These are phyloP conservation scores for Picochlorum sp. DNA, from an alignment of 139 green algal genomes.

Conservation along the genomic window DNA sequence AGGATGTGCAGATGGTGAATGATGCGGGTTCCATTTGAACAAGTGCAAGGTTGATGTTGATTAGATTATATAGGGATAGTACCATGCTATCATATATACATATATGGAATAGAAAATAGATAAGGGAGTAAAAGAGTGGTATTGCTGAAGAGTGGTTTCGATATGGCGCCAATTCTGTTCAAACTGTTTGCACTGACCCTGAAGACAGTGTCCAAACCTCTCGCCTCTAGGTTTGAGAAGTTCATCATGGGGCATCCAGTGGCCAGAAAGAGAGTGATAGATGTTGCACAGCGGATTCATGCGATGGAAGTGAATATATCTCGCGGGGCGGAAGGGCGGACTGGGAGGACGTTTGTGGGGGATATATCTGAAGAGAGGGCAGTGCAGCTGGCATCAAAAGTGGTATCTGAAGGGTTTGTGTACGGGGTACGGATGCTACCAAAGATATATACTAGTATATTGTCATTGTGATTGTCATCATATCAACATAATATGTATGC, in stretches of 20 bases:
- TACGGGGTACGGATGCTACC: slow-evolving; percentile 29
- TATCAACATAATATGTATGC: background rate
- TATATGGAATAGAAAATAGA: no score
- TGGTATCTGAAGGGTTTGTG: slow-evolving; percentile 67
- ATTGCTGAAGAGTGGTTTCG: no score
- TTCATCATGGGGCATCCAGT: slow-evolving; percentile 51
- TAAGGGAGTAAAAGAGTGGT: no score
- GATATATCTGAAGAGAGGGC: slow-evolving; percentile 73
- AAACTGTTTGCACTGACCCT: slow-evolving; percentile 33
- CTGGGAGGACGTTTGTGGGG: slow-evolving; percentile 54
- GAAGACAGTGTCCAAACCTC: slow-evolving; percentile 45
- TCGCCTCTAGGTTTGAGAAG: slow-evolving; percentile 46
- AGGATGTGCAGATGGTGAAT: no score
- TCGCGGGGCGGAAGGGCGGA: slow-evolving; percentile 58
- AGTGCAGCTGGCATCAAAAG: slow-evolving; percentile 61
- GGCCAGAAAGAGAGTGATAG: slow-evolving; percentile 30
- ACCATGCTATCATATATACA: no score
- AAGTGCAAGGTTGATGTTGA: no score
- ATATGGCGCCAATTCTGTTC: slow-evolving; percentile 30
- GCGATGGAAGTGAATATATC: slow-evolving; percentile 55
- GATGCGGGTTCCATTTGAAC: no score
- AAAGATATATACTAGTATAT: background rate
- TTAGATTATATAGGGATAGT: no score
- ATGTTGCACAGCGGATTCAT: slow-evolving; percentile 45
- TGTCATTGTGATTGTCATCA: background rate